Base-by-base conservation (phyloP, 441 rosid genomes). In the Iberis amara region DNA sequence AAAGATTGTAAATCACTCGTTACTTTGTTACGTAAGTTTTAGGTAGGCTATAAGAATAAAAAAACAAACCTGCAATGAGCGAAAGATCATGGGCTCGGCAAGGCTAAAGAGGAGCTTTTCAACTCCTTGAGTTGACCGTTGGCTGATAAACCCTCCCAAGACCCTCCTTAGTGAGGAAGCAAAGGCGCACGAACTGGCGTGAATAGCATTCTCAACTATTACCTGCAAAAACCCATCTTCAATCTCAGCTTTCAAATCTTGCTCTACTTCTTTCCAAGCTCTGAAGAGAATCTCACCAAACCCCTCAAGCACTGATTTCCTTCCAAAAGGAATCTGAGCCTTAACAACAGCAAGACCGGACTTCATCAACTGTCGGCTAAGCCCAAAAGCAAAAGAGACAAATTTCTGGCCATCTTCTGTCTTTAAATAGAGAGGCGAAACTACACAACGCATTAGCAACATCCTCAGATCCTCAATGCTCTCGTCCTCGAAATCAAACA, bases 401-500 rank as follows among this genome's bases (percentile, higher is more conserved):
- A 89, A 92, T 21, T 63, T 73, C 86, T 78, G 81, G 15, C 99
- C 99, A 10, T 92, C 97, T 49, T 86, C 90, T 0, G 94, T 79
- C 55, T 82, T 92, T 45, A 92, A 50, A 67, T 76, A 86, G 47
- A 89, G 24, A 5, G 99, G 99, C 2, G 84, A 76, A 43, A 92
- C 79, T 11, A 92, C 78, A 27, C 97, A 86, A 14, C 96, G 76
- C 13, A 92, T 84, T 36, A 92, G 40, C 59, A 92, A 55, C 71
- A 77, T 59, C 63, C 82, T 82, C 70, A 92, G 62, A 53, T 92
- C 97, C 55, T 80, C 96, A 18, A 84, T 92, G 59, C 94, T 92
- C 60, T 82, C 86, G 47, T 92, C 99, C 32, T 89, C 86, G 3
- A 86, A 92, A 61, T 92, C 98, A 7, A 92, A 84, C 68, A 79